Evolutionary conservation across 2,329 filamentous ascomycete genomes (phyloP).

Genomic region (Coniochaeta sp.): DNA sequence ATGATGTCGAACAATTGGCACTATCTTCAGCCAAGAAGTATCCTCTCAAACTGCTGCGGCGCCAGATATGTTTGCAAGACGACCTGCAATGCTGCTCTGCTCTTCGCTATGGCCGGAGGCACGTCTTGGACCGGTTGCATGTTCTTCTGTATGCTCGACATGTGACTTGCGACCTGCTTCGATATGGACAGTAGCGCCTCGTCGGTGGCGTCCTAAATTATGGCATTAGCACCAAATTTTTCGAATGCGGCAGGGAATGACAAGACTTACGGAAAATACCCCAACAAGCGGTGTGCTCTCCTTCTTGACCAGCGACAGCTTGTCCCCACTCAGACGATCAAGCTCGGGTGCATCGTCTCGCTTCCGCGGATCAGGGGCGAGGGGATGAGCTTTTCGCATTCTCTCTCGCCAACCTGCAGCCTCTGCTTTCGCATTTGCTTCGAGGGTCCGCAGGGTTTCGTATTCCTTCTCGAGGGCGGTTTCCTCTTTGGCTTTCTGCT

Average conservation of each 20-base stretch:
- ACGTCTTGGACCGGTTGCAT: constrained; percentile 47
- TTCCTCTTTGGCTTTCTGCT: constrained; percentile 52
- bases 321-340: background rate
- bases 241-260: background rate
- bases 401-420: constrained; percentile 42
- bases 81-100: constrained; percentile 40
- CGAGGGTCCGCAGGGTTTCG: constrained; percentile 39
- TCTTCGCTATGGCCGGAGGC: constrained; percentile 38
- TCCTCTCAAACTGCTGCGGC: constrained; percentile 36
- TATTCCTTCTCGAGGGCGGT: constrained; percentile 49
- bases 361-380: constrained; percentile 33
- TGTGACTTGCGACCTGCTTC: constrained; percentile 44
- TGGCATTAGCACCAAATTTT: background rate
- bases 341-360: background rate
- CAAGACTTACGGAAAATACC: constrained; percentile 23
- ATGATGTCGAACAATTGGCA: background rate
- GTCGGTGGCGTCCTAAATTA: constrained; percentile 27
- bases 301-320: background rate
- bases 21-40: constrained; percentile 32
- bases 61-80: constrained; percentile 39
- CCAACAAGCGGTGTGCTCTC: constrained; percentile 5
- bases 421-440: constrained; percentile 50
- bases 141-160: constrained; percentile 49
- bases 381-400: constrained; percentile 40
- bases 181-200: constrained; percentile 37